Evolutionary conservation across 495 filamentous ascomycete genomes (phyloP).

Genomic region (Aspergillus taichungensis): DNA sequence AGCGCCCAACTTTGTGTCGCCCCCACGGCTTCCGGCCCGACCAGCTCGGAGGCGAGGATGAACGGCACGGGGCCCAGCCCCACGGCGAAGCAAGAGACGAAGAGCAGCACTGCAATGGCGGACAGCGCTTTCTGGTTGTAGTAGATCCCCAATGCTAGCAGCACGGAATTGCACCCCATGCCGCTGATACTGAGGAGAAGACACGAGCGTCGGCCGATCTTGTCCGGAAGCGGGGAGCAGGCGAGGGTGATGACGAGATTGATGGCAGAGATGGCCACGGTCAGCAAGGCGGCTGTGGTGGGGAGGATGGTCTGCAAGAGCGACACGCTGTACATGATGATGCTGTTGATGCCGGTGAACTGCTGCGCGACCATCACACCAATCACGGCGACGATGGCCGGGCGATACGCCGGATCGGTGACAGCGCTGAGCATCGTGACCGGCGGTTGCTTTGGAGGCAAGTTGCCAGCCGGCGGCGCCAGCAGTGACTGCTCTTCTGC

Average conservation of each 20-base stretch:
- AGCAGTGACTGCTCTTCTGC: conserved; percentile 42
- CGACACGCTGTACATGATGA: conserved; percentile 96
- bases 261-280: conserved; percentile 74
- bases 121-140: conserved; percentile 61
- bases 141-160: conserved; percentile 68
- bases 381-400: conserved; percentile 74
- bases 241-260: conserved; percentile 76
- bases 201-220: conserved; percentile 74
- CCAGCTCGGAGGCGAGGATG: conserved; percentile 82
- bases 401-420: conserved; percentile 55
- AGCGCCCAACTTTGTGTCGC: conserved; percentile 79
- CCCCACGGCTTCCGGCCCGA: conserved; percentile 79
- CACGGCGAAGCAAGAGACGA: conserved; percentile 83
- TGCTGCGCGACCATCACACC: conserved; percentile 92
- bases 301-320: conserved; percentile 70
- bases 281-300: conserved; percentile 66
- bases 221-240: conserved; percentile 77
- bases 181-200: conserved; percentile 72
- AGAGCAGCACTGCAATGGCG: conserved; percentile 69
- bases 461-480: conserved; percentile 23
- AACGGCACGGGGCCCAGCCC: conserved; percentile 92
- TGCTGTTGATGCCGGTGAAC: conserved; percentile 86
- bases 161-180: conserved; percentile 67
- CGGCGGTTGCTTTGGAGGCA: conserved; percentile 23
- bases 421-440: conserved; percentile 62